phyloP scores from a whole-genome alignment of 257 asterid genomes.

The Solanum neorickii region DNA sequence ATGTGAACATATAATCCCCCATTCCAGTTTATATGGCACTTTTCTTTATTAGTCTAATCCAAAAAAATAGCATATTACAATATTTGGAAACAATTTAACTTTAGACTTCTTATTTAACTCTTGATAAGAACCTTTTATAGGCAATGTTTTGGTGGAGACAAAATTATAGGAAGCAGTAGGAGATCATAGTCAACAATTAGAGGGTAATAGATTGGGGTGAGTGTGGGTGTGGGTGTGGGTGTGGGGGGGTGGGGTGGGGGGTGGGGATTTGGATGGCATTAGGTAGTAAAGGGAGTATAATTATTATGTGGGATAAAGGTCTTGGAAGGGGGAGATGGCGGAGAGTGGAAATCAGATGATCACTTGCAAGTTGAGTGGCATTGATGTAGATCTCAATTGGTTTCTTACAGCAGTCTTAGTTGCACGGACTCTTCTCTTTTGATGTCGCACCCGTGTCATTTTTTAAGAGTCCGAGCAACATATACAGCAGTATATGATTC shows the following conservation, averaged over 20 bases:
- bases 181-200: not conserved
- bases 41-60: not conserved
- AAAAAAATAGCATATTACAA: not conserved
- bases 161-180: not conserved
- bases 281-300: too few relatives aligned
- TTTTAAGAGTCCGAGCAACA: too few relatives aligned
- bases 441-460: too few relatives aligned
- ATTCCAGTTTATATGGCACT: not conserved
- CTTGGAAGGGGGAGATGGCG: not conserved
- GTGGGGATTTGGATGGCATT: not conserved
- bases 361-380: not conserved
- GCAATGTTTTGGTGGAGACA: not conserved
- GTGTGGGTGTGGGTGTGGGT: not conserved
- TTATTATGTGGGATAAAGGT: not conserved
- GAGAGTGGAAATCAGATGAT: not conserved
- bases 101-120: not conserved
- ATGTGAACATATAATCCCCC: not conserved
- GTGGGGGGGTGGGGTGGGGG: not conserved
- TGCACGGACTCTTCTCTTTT: too few relatives aligned
- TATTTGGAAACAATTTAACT: not conserved
- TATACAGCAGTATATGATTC: too few relatives aligned
- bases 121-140: not conserved
- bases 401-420: not conserved
- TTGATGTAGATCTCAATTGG: not conserved
- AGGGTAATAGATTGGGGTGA: not conserved